These are phyloP conservation scores for Vanderwaltozyma verrucispora DNA, from an alignment of 805 yeast genomes.

Conservation along the genomic window DNA sequence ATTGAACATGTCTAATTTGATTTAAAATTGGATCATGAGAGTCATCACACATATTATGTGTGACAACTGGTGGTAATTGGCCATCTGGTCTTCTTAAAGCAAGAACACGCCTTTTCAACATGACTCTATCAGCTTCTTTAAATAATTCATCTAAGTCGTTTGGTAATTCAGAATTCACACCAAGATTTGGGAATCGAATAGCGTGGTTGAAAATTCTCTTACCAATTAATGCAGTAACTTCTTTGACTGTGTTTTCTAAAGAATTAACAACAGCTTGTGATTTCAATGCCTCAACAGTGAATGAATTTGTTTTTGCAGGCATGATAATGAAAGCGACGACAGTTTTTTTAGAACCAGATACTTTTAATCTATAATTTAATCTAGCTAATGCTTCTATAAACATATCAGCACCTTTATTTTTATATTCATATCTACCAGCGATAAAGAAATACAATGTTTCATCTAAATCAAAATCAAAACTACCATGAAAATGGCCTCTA, in stretches of 20 bases:
- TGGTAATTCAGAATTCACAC: conserved; percentile 55
- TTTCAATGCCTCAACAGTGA: conserved; percentile 89
- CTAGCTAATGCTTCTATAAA: conserved; percentile 89
- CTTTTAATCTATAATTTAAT: conserved; percentile 77
- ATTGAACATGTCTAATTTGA: conserved; percentile 83
- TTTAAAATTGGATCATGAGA: conserved; percentile 81
- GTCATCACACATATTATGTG: conserved; percentile 95
- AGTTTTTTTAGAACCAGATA: conserved; percentile 73
- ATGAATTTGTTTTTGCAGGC: conserved; percentile 94
- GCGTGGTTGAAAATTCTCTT: conserved; percentile 85
- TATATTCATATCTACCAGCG: conserved; percentile 94
- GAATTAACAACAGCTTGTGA: conserved; percentile 96
- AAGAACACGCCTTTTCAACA: conserved; percentile 82
- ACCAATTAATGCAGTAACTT: conserved; percentile 80
- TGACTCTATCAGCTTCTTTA: conserved; percentile 77
- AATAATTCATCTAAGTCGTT: conserved; percentile 72
- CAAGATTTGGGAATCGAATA: conserved; percentile 45
- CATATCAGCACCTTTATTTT: conserved; percentile 95
- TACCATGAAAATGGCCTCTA: conserved; percentile 95
- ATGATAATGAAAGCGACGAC: conserved; percentile 95
- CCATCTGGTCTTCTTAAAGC: conserved; percentile 70
- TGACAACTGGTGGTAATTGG: conserved; percentile 86
- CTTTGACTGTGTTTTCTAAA: conserved; percentile 77
- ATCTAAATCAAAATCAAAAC: conserved; percentile 87
- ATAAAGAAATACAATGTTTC: conserved; percentile 91